Evolutionary conservation across 2,329 filamentous ascomycete genomes (phyloP).

Genomic region (Penicillium sp.): DNA sequence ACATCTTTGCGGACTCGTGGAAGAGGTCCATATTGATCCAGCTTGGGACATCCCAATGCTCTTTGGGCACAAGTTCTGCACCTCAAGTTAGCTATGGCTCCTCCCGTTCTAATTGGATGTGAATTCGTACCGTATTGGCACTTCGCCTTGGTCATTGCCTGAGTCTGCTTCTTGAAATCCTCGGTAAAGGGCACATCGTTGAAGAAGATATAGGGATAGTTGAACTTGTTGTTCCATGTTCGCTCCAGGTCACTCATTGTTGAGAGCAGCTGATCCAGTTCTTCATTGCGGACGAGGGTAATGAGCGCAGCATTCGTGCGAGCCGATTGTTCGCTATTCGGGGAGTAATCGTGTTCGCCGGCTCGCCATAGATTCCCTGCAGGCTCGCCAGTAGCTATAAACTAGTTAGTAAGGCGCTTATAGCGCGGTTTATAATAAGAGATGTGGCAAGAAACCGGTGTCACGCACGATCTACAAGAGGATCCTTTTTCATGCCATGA

Average conservation of each 20-base stretch:
- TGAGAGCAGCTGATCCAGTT: constrained; percentile 76
- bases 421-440: background rate
- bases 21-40: constrained; percentile 93
- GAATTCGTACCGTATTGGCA: constrained; percentile 68
- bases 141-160: constrained; percentile 81
- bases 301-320: constrained; percentile 93
- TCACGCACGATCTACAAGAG: constrained; percentile 77
- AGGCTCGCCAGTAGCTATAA: constrained; percentile 75
- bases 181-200: constrained; percentile 92
- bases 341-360: constrained; percentile 71
- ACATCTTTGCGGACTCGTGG: constrained; percentile 75
- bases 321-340: constrained; percentile 69
- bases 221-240: constrained; percentile 98
- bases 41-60: constrained; percentile 87
- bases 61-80: constrained; percentile 80
- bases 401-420: constrained; percentile 15
- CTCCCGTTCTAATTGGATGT: constrained; percentile 14
- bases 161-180: constrained; percentile 83
- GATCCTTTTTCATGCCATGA: constrained; percentile 71
- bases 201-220: constrained; percentile 99
- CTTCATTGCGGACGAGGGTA: constrained; percentile 87
- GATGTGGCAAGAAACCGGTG: constrained; percentile 11
- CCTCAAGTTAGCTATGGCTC: constrained; percentile 23
- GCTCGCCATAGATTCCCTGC: constrained; percentile 71
- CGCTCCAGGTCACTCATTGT: constrained; percentile 89